Evolutionary conservation across 1,284 basidiomycete genomes (phyloP).

Genomic region (Cystobasidiaceae sp.): DNA sequence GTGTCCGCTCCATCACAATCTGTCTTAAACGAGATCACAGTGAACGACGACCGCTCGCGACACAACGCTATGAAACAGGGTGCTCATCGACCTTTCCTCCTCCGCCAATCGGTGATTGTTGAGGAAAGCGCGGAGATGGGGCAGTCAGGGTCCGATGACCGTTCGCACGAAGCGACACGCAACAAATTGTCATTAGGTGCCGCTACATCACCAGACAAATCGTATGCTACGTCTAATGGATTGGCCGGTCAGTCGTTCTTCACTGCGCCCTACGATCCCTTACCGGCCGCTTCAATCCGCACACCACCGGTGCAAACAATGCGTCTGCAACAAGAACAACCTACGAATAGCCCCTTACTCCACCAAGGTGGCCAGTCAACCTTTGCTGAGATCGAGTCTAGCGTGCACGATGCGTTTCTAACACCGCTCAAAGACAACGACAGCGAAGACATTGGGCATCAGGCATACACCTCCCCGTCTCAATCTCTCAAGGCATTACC

Average conservation of each 20-base stretch:
- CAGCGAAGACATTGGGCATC: background rate
- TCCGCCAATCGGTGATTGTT: constrained; percentile 16
- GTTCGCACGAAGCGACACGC: background rate
- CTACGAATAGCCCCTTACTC: background rate
- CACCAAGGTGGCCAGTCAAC: background rate
- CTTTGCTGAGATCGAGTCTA: background rate
- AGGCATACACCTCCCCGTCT: background rate
- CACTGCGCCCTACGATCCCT: background rate
- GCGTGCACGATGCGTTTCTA: too few relatives aligned
- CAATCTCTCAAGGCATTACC: constrained; percentile 1
- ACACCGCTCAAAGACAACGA: too few relatives aligned
- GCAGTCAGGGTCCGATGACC: background rate
- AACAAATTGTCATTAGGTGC: background rate
- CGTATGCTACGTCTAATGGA: background rate
- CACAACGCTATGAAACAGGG: background rate
- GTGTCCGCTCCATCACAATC: constrained; percentile 18
- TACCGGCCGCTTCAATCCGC: background rate
- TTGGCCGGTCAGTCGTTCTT: constrained; percentile 2
- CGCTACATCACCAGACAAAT: background rate
- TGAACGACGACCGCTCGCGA: constrained; percentile 2
- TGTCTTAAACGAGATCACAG: constrained; percentile 10
- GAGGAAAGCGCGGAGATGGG: constrained; percentile 6
- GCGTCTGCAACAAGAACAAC: background rate
- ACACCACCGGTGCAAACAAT: background rate
- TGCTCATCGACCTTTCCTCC: constrained; percentile 12